Conservation (phyloP, 768 basidiomycete genomes). For the Podaxis sp. region DNA sequence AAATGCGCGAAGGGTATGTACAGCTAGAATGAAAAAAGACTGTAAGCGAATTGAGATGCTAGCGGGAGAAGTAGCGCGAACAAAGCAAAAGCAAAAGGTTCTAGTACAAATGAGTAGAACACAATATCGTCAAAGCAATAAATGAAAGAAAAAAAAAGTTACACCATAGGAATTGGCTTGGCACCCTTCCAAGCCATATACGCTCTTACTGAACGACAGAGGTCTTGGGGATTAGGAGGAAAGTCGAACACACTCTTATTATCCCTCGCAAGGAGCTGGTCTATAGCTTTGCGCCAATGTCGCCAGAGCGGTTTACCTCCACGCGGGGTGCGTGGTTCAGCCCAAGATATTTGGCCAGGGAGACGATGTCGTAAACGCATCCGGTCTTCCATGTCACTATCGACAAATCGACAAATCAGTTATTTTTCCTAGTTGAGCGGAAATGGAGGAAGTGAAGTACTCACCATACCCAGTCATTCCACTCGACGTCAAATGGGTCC, state of each 20-base stretch:
- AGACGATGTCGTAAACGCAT: constrained; percentile 58
- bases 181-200: constrained; percentile 52
- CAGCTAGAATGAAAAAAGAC: neutral
- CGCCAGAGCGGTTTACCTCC: constrained; percentile 14
- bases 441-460: constrained; percentile 21
- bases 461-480: constrained; percentile 72
- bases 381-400: constrained; percentile 76
- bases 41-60: neutral
- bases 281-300: constrained; percentile 14
- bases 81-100: neutral
- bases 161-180: constrained; percentile 1
- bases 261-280: constrained; percentile 7
- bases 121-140: neutral
- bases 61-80: neutral
- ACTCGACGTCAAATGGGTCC: constrained; percentile 57
- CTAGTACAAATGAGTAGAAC: neutral
- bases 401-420: constrained; percentile 11
- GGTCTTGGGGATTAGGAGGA: constrained; percentile 23
- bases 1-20: neutral
- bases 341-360: constrained; percentile 49
- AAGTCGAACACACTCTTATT: constrained; percentile 31
- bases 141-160: neutral
- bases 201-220: constrained; percentile 53
- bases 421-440: neutral
- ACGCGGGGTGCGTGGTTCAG: constrained; percentile 35